Conservation (phyloP, 306 rosid genomes). For the Medicago arabica region DNA sequence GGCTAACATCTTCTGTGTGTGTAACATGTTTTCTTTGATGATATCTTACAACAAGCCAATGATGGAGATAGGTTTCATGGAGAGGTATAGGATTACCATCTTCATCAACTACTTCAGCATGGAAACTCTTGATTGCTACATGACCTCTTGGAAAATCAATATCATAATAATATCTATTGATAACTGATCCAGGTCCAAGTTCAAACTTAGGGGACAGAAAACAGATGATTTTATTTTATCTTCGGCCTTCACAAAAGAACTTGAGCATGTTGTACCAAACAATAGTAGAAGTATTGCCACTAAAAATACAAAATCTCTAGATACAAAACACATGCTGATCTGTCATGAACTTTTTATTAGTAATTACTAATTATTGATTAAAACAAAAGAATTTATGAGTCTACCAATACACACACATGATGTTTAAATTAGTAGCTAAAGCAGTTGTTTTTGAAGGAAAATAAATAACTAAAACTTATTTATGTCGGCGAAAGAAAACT, state of each 20-base stretch:
- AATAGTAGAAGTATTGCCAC: constrained; percentile 42
- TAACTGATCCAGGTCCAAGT: constrained; percentile 63
- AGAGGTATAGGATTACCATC: constrained; percentile 59
- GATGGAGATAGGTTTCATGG: constrained; percentile 74
- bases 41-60: constrained; percentile 51
- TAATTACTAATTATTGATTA: not conserved
- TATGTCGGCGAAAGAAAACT: no score
- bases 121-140: constrained; percentile 64
- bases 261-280: constrained; percentile 38
- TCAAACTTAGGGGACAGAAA: constrained; percentile 57
- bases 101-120: constrained; percentile 77
- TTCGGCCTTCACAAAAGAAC: constrained; percentile 38
- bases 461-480: no score
- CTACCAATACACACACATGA: no score
- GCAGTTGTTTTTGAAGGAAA: no score
- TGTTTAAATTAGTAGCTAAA: no score
- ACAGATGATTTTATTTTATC: constrained; percentile 48
- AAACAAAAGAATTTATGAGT: no score
- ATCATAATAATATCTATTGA: constrained; percentile 43
- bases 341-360: constrained; percentile 34
- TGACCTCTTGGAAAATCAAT: constrained; percentile 76
- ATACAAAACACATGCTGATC: constrained; percentile 47
- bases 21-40: constrained; percentile 3
- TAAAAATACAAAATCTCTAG: constrained; percentile 32
- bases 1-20: constrained; percentile 24